These are phyloP conservation scores for Butyriboletus loyo DNA, from an alignment of 768 basidiomycete genomes.

Conservation along the genomic window DNA sequence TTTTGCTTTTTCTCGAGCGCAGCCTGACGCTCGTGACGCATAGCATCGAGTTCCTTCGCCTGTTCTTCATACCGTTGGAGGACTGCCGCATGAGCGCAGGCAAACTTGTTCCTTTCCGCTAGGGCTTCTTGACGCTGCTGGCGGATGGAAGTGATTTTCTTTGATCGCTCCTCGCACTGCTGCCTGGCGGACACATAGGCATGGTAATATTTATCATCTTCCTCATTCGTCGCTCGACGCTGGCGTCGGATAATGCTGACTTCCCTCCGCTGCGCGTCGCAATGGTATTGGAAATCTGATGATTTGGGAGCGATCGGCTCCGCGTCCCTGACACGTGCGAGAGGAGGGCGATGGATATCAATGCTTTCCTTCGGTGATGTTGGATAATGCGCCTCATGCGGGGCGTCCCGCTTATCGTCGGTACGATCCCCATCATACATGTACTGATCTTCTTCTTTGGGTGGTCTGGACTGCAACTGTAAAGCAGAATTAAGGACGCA, in stretches of 20 bases:
- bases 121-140: conserved; percentile 4
- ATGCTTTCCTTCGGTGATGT: neutral
- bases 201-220: conserved; percentile 4
- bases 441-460: neutral
- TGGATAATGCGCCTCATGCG: neutral
- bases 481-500: neutral
- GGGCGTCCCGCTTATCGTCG: neutral
- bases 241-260: conserved; percentile 4
- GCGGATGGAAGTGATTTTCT: neutral
- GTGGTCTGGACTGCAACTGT: neutral
- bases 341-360: neutral
- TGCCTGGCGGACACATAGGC: neutral
- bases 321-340: neutral
- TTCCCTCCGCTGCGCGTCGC: conserved; percentile 7
- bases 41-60: conserved; percentile 3
- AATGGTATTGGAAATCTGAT: neutral
- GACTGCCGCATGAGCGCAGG: conserved; percentile 16
- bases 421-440: neutral
- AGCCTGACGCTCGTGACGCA: conserved; percentile 1
- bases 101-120: conserved; percentile 3
- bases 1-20: conserved; percentile 3
- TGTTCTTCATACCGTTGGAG: conserved; percentile 13
- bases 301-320: neutral
- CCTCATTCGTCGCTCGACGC: neutral
- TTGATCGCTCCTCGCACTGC: conserved; percentile 6